A percentile compares a stretch with the other conserved stretches of the same genome.
Conservation (phyloP, 2,329 filamentous ascomycete genomes). For the Talaromyces amestolkiae region DNA sequence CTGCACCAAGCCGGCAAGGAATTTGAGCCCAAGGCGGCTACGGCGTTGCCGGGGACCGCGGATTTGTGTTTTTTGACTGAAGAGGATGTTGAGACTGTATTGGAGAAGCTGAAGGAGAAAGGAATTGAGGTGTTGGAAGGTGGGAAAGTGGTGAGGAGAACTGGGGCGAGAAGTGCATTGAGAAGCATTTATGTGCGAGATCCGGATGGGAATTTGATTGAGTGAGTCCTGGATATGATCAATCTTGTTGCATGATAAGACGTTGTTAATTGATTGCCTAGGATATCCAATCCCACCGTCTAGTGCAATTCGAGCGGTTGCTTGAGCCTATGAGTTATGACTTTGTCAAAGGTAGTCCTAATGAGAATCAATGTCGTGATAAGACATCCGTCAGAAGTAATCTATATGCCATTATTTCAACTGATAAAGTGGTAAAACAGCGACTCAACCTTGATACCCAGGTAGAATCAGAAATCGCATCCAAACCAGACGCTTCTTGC, state of each 20-base stretch:
- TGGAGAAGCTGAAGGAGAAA: constrained; percentile 39
- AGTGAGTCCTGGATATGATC: constrained; percentile 47
- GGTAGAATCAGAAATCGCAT: constrained; percentile 11
- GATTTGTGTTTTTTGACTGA: constrained; percentile 61
- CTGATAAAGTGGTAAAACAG: constrained; percentile 14
- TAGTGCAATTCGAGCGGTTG: neutral
- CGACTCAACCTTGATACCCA: constrained; percentile 11
- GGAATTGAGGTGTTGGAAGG: constrained; percentile 49
- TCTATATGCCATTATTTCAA: constrained; percentile 15
- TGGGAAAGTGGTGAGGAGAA: constrained; percentile 52
- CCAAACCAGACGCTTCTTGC: constrained; percentile 18
- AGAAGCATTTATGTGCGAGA: constrained; percentile 61
- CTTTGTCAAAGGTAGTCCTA: neutral
- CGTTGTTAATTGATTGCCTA: neutral
- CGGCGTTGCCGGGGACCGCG: constrained; percentile 55
- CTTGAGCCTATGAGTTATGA: neutral
- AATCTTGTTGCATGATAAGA: neutral
- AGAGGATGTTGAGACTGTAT: constrained; percentile 48
- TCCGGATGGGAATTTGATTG: constrained; percentile 61
- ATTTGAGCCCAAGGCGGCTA: constrained; percentile 59
- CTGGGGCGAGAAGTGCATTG: constrained; percentile 55
- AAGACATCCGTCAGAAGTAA: constrained; percentile 18
- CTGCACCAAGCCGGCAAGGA: constrained; percentile 58
- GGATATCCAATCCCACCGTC: constrained; percentile 21
- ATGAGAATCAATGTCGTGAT: constrained; percentile 4